Conservation (phyloP, 345 rosid genomes). For the Carallia brachiata region DNA sequence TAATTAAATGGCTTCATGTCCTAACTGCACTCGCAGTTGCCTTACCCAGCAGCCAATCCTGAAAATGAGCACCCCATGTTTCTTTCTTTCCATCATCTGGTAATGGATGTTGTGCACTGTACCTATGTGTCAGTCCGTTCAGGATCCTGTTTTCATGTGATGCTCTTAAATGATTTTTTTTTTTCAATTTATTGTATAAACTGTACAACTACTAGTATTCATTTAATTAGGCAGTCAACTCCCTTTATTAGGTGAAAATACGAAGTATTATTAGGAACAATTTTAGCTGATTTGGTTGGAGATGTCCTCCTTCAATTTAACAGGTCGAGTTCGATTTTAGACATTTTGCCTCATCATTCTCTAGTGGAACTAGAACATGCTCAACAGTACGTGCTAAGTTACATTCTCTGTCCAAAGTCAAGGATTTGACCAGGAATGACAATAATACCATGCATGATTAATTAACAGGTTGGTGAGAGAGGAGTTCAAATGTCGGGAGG, state of each 20-base stretch:
- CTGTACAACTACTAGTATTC: background rate
- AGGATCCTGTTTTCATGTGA: no score
- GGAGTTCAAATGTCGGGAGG: conserved; percentile 46
- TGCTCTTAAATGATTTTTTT: background rate
- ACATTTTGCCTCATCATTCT: no score
- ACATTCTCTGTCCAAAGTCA: background rate
- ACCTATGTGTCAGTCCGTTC: no score
- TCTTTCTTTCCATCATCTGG: background rate
- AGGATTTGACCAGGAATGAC: no score
- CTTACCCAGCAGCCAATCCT: conserved; percentile 14
- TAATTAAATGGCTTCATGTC: conserved; percentile 9
- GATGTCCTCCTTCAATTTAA: no score
- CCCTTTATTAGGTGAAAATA: no score
- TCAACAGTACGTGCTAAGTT: background rate
- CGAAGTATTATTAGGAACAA: no score
- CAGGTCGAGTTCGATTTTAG: no score
- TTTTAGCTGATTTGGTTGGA: no score
- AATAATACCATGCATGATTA: background rate
- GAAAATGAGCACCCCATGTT: conserved; percentile 16
- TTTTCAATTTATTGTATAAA: background rate
- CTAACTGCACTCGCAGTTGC: background rate
- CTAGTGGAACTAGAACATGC: no score
- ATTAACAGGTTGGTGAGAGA: conserved; percentile 38
- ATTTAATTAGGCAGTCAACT: background rate
- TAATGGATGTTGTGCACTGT: background rate